Percentiles rank a stretch among this genome's conserved stretches.
phyloP scores from a whole-genome alignment of 306 rosid genomes.

The Vigna reflexopilosa region DNA sequence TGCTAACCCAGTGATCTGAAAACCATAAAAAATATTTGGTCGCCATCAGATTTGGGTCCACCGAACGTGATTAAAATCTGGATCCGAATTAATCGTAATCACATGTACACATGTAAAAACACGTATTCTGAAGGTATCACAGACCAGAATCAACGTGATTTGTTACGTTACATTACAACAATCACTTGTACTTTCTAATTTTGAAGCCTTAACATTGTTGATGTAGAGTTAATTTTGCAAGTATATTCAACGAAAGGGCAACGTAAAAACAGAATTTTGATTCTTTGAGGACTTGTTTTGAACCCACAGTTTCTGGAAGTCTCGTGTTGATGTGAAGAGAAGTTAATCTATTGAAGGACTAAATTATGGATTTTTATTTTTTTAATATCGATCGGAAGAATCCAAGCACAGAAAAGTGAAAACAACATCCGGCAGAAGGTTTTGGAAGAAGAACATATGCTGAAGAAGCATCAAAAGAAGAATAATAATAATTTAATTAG shows the following conservation, averaged over 20 bases:
- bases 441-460: conserved; percentile 56
- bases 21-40: conserved; percentile 28
- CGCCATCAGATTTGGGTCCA: conserved; percentile 5
- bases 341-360: background rate
- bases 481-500: background rate
- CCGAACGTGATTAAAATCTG: background rate
- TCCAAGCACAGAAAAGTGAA: conserved; percentile 16
- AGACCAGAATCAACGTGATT: background rate
- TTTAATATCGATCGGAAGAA: conserved; percentile 12
- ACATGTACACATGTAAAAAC: background rate
- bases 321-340: too few relatives aligned
- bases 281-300: background rate
- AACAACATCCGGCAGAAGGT: conserved; percentile 25
- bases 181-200: background rate
- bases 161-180: background rate
- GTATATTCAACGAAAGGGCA: background rate
- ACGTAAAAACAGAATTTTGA: background rate
- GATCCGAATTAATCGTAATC: background rate
- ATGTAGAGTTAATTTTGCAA: background rate
- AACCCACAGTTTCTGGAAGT: background rate
- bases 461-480: conserved; percentile 27
- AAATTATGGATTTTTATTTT: background rate
- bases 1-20: conserved; percentile 78
- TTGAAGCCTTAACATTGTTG: background rate
- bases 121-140: background rate